Conservation (phyloP, 106 monocot species). For the Dioscorea dumetorum region DNA sequence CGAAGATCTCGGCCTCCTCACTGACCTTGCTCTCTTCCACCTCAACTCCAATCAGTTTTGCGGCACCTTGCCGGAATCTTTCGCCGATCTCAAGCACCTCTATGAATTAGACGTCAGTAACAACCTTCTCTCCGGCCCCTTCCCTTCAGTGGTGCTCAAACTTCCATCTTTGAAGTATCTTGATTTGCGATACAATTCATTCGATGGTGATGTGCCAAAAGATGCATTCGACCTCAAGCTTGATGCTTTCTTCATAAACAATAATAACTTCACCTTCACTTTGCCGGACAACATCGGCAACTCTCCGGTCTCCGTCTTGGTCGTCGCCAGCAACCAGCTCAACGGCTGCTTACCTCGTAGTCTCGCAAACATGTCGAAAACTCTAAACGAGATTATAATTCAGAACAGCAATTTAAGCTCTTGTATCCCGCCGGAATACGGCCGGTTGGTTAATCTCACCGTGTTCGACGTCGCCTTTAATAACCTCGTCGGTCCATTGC, state of each 20-base stretch:
- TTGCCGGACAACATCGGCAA: slow-evolving; percentile 34
- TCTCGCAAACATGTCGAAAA: slow-evolving; percentile 29
- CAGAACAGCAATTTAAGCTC: slow-evolving; percentile 31
- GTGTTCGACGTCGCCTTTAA: slow-evolving; percentile 76
- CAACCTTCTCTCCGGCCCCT: slow-evolving; percentile 28
- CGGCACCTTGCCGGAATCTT: slow-evolving; percentile 5
- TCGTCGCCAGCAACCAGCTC: slow-evolving; percentile 36
- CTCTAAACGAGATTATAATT: slow-evolving; percentile 38
- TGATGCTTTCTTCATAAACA: slow-evolving; percentile 62
- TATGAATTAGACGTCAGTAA: slow-evolving; percentile 39
- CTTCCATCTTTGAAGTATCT: slow-evolving; percentile 33
- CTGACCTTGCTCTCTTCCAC: slow-evolving; percentile 18
- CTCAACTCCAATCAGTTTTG: slow-evolving; percentile 22
- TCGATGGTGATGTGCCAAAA: slow-evolving; percentile 28
- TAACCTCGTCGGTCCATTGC: slow-evolving; percentile 41
- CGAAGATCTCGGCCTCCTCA: slow-evolving; percentile 15
- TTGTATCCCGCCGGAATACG: slow-evolving; percentile 65
- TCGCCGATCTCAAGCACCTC: slow-evolving; percentile 3
- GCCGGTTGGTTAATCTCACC: slow-evolving; percentile 37
- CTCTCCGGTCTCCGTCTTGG: slow-evolving; percentile 42
- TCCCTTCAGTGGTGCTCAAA: slow-evolving; percentile 28
- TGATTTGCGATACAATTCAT: slow-evolving; percentile 44
- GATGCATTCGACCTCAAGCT: slow-evolving; percentile 28
- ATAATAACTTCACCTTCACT: slow-evolving; percentile 37
- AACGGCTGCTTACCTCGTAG: slow-evolving; percentile 44